These are phyloP conservation scores for Trichopus zeylanicus DNA, from an alignment of 116 monocot species.

Conservation along the genomic window DNA sequence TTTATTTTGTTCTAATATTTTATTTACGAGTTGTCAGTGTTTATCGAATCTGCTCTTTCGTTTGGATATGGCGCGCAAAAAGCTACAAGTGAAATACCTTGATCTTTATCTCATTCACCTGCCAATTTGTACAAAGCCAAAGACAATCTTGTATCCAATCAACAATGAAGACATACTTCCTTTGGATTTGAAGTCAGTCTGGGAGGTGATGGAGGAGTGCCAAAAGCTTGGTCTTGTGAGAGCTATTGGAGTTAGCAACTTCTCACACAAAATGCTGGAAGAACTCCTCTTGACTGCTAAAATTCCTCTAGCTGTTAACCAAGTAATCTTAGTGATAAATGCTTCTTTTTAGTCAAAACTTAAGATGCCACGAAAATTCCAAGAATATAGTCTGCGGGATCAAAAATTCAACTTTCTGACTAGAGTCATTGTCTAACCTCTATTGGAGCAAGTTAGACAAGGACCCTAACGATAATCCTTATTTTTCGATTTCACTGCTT, in stretches of 20 bases:
- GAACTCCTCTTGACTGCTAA: slow-evolving; percentile 16
- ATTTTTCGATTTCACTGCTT: no score
- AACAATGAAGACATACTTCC: slow-evolving; percentile 10
- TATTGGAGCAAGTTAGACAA: no score
- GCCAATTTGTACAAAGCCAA: background rate
- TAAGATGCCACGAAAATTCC: no score
- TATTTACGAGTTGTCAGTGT: background rate
- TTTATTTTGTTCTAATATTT: background rate
- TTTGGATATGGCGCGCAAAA: background rate
- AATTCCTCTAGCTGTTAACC: slow-evolving; percentile 37
- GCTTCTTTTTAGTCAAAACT: no score
- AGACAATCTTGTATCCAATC: background rate
- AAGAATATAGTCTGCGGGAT: no score
- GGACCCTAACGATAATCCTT: no score
- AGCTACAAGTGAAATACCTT: slow-evolving; percentile 2
- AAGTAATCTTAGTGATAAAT: no score
- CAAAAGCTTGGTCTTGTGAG: slow-evolving; percentile 22
- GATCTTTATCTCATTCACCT: slow-evolving; percentile 3
- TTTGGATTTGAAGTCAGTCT: slow-evolving; percentile 23
- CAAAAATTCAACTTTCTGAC: no score
- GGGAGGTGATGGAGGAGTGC: slow-evolving; percentile 48
- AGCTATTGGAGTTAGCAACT: slow-evolving; percentile 46
- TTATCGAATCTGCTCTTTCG: background rate
- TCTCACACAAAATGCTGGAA: slow-evolving; percentile 26
- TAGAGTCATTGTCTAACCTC: no score